Percentiles rank a stretch among this genome's conserved stretches.
Evolutionary conservation across 1,284 basidiomycete genomes (phyloP).

Genomic region (Thecaphora thlaspeos): DNA sequence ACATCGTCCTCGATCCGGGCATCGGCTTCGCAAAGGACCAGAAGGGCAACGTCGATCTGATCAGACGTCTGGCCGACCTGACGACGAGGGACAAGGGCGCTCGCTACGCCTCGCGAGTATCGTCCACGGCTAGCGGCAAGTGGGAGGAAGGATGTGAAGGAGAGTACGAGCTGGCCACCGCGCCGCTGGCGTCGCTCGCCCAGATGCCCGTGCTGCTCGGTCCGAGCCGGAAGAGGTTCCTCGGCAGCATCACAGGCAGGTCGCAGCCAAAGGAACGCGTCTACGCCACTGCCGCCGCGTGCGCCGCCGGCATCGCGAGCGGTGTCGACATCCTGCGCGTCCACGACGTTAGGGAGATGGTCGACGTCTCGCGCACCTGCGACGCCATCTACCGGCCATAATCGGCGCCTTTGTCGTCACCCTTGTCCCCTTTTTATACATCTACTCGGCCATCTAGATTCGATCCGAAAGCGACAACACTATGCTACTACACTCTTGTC

Average conservation of each 20-base stretch:
- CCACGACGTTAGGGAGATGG: slow-evolving; percentile 75
- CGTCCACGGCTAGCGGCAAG: too few species aligned
- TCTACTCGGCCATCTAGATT: too few species aligned
- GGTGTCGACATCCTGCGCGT: slow-evolving; percentile 74
- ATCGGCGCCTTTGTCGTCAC: too few species aligned
- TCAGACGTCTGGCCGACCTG: slow-evolving; percentile 22
- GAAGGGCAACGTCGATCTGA: slow-evolving; percentile 71
- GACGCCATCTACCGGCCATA: slow-evolving; percentile 60
- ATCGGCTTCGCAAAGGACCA: slow-evolving; percentile 90
- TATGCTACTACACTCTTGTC: too few species aligned
- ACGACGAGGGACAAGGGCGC: neutral
- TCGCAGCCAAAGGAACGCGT: slow-evolving; percentile 68
- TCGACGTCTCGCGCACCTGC: slow-evolving; percentile 65
- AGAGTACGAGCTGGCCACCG: slow-evolving; percentile 2
- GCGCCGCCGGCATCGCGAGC: slow-evolving; percentile 74
- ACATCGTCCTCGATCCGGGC: slow-evolving; percentile 87
- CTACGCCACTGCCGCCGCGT: slow-evolving; percentile 79
- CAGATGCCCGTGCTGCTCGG: slow-evolving; percentile 50
- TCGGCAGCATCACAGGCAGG: slow-evolving; percentile 53
- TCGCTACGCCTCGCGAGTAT: neutral
- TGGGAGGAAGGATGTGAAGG: too few species aligned
- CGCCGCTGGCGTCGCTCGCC: slow-evolving; percentile 33
- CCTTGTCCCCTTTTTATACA: too few species aligned
- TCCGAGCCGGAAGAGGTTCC: slow-evolving; percentile 51
- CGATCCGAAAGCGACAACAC: too few species aligned